phyloP scores from a whole-genome alignment of 495 filamentous ascomycete genomes.

The Cercophora scortea region DNA sequence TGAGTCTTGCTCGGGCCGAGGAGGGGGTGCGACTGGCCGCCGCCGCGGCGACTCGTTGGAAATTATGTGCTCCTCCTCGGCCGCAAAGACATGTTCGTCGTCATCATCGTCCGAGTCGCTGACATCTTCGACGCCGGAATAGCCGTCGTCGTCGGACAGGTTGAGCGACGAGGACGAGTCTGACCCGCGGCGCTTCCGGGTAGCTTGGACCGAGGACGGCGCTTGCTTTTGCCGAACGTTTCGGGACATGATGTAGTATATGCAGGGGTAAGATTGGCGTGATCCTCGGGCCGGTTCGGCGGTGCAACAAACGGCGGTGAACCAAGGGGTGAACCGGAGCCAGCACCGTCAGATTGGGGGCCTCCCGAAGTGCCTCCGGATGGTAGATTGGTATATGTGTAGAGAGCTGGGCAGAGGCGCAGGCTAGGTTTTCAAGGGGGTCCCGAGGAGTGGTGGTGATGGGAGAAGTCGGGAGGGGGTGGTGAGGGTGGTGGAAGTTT shows the following conservation, averaged over 20 bases:
- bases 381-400: neutral
- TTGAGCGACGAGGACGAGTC: slow-evolving; percentile 38
- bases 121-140: slow-evolving; percentile 69
- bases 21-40: slow-evolving; percentile 19
- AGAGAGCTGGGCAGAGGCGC: neutral
- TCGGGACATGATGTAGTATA: slow-evolving; percentile 37
- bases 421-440: neutral
- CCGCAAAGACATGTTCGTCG: slow-evolving; percentile 61
- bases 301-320: slow-evolving; percentile 32
- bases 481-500: neutral
- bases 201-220: slow-evolving; percentile 30
- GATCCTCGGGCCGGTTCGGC: slow-evolving; percentile 4
- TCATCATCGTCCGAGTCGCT: slow-evolving; percentile 67
- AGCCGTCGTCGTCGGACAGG: slow-evolving; percentile 59
- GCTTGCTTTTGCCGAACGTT: slow-evolving; percentile 44
- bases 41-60: slow-evolving; percentile 22
- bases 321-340: neutral
- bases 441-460: neutral
- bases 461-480: neutral
- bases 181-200: slow-evolving; percentile 27
- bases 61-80: slow-evolving; percentile 67
- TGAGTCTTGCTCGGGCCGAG: slow-evolving; percentile 34
- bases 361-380: neutral
- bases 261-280: slow-evolving; percentile 16
- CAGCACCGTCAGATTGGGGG: too few relatives aligned